A percentile compares a stretch with the other conserved stretches of the same genome.
These are phyloP conservation scores for Dactylonectria estremocensis DNA, from an alignment of 2,329 filamentous ascomycete species.

Conservation along the genomic window DNA sequence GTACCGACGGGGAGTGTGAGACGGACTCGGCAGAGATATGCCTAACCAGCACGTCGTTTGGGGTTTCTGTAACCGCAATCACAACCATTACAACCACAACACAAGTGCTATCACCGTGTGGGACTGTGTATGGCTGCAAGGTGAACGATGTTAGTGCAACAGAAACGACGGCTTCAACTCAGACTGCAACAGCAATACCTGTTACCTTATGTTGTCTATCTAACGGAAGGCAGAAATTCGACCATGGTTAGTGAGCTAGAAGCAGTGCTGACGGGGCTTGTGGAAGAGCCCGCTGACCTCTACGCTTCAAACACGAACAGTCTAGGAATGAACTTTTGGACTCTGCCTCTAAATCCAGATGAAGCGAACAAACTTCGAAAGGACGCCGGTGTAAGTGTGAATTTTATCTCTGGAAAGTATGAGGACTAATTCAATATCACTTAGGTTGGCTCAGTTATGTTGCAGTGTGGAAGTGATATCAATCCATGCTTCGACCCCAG, in stretches of 20 bases:
- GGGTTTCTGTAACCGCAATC: not conserved
- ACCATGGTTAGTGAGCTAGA: constrained; percentile 4
- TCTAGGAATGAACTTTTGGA: constrained; percentile 3
- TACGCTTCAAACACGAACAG: not conserved
- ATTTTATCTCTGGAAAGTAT: too few relatives aligned
- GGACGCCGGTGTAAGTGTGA: not conserved
- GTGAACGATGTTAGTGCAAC: not conserved
- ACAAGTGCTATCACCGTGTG: constrained; percentile 3
- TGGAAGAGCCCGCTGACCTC: not conserved
- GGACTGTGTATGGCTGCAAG: constrained; percentile 5
- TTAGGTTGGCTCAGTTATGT: constrained; percentile 1
- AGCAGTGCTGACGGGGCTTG: not conserved
- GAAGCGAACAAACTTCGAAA: not conserved
- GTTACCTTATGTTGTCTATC: constrained; percentile 8
- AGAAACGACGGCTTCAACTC: constrained; percentile 3
- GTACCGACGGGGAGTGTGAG: not conserved
- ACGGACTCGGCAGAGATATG: constrained; percentile 12
- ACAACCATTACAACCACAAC: not conserved
- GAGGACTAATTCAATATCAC: not conserved
- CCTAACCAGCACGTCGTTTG: not conserved
- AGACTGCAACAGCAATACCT: constrained; percentile 1
- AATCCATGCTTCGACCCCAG: constrained; percentile 8
- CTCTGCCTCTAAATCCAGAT: not conserved
- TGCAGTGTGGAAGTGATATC: not conserved
- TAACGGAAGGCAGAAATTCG: constrained; percentile 2